Evolutionary conservation across 192 early-diverging fungal species (phyloP).

Genomic region (Entomortierella lignicola): DNA sequence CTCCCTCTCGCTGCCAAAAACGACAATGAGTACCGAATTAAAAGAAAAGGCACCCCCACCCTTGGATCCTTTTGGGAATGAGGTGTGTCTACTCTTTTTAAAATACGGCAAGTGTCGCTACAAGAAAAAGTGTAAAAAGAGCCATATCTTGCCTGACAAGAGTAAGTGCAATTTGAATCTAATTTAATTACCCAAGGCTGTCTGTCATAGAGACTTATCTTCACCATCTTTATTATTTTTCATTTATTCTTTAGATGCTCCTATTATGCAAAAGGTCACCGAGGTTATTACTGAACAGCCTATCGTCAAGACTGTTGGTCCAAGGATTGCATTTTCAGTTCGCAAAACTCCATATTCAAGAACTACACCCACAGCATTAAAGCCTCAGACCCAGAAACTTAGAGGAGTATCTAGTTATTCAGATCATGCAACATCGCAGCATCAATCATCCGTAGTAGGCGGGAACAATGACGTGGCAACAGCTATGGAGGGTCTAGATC

Average conservation of each 20-base stretch:
- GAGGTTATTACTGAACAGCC: neutral
- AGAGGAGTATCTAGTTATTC: neutral
- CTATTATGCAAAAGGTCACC: conserved; percentile 18
- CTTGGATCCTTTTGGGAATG: conserved; percentile 39
- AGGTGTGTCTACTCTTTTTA: conserved; percentile 62
- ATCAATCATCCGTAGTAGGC: neutral
- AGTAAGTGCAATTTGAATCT: conserved; percentile 20
- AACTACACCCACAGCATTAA: neutral
- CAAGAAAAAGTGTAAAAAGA: conserved; percentile 48
- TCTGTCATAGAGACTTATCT: no score
- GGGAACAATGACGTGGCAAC: no score
- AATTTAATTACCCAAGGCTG: no score
- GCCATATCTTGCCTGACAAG: conserved; percentile 37
- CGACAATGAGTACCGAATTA: conserved; percentile 1
- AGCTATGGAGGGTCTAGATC: no score
- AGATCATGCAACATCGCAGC: neutral
- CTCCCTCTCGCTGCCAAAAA: neutral
- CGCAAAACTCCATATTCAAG: conserved; percentile 8
- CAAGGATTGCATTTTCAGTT: conserved; percentile 31
- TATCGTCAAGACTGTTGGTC: conserved; percentile 3
- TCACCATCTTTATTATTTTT: no score
- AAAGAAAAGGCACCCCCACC: conserved; percentile 13
- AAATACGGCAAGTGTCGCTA: conserved; percentile 53
- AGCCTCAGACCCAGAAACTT: neutral
- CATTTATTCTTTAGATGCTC: conserved; percentile 16